A percentile compares a stretch with the other conserved stretches of the same genome.
Conservation (phyloP, 768 basidiomycete genomes). For the Leucosporidium yakuticum region DNA sequence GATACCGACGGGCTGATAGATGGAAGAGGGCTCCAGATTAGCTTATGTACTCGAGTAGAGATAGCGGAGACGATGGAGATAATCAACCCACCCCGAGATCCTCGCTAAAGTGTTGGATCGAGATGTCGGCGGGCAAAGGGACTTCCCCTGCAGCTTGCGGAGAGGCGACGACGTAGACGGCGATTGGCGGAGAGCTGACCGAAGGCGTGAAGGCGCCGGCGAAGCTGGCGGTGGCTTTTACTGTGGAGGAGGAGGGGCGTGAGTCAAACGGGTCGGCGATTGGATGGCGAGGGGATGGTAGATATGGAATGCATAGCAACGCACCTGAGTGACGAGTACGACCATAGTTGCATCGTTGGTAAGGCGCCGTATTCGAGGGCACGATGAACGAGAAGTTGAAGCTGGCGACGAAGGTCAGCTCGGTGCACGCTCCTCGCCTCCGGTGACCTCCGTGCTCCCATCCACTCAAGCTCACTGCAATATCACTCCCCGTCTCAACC, state of each 20-base stretch:
- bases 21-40: neutral
- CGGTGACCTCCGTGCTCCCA: too few species aligned
- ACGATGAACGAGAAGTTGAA: slow-evolving; percentile 31
- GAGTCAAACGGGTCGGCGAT: too few species aligned
- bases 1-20: slow-evolving; percentile 21
- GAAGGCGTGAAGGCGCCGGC: slow-evolving; percentile 1
- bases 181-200: neutral
- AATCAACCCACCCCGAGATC: slow-evolving; percentile 14
- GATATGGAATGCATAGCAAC: neutral
- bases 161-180: slow-evolving; percentile 18
- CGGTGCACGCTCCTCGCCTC: too few species aligned
- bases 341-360: slow-evolving; percentile 14
- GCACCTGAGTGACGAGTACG: slow-evolving; percentile 10
- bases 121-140: slow-evolving; percentile 10
- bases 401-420: neutral
- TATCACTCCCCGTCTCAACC: too few species aligned
- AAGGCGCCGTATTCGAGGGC: slow-evolving; percentile 8
- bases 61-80: neutral
- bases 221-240: slow-evolving; percentile 23
- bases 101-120: slow-evolving; percentile 9
- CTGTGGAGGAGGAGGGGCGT: neutral
- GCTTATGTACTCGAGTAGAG: neutral
- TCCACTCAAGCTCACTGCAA: too few species aligned
- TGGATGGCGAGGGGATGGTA: neutral
- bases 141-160: slow-evolving; percentile 16